These are phyloP conservation scores for Diaporthe citrichinensis DNA, from an alignment of 2,329 filamentous ascomycete species.

Conservation along the genomic window DNA sequence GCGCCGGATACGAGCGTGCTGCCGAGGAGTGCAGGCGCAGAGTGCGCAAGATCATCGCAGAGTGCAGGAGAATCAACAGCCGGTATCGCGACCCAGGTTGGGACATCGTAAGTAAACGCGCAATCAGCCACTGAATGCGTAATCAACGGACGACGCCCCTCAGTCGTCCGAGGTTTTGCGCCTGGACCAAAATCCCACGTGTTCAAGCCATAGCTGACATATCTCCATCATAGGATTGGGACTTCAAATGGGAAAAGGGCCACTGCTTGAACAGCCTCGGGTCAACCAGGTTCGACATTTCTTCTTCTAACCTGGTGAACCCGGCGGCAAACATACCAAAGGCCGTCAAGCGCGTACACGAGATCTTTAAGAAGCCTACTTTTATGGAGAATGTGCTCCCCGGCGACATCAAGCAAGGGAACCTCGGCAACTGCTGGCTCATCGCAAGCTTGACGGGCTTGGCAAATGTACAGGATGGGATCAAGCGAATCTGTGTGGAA, in stretches of 20 bases:
- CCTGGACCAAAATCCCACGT: not conserved
- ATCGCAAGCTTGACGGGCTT: slow-evolving; percentile 84
- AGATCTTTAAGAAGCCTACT: slow-evolving; percentile 81
- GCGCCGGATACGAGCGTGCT: slow-evolving; percentile 73
- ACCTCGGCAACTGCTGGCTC: slow-evolving; percentile 86
- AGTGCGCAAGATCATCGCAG: slow-evolving; percentile 72
- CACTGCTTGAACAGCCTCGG: slow-evolving; percentile 69
- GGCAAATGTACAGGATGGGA: slow-evolving; percentile 78
- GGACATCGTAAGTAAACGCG: slow-evolving; percentile 64
- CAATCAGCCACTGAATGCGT: not conserved
- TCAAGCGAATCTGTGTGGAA: slow-evolving; percentile 82
- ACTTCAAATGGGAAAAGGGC: slow-evolving; percentile 76
- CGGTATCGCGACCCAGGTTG: slow-evolving; percentile 80
- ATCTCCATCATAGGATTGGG: slow-evolving; percentile 66
- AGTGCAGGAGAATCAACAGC: slow-evolving; percentile 82
- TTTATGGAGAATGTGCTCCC: slow-evolving; percentile 77
- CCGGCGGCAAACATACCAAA: slow-evolving; percentile 72
- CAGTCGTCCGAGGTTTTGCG: not conserved
- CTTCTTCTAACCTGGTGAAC: slow-evolving; percentile 58
- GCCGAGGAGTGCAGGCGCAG: slow-evolving; percentile 74
- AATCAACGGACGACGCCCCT: not conserved
- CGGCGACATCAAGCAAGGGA: slow-evolving; percentile 83
- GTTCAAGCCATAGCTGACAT: not conserved
- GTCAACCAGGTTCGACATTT: slow-evolving; percentile 66
- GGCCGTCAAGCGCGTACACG: slow-evolving; percentile 81